Conservation (phyloP, 179 eudicot species). For the Beta lomatogona region DNA sequence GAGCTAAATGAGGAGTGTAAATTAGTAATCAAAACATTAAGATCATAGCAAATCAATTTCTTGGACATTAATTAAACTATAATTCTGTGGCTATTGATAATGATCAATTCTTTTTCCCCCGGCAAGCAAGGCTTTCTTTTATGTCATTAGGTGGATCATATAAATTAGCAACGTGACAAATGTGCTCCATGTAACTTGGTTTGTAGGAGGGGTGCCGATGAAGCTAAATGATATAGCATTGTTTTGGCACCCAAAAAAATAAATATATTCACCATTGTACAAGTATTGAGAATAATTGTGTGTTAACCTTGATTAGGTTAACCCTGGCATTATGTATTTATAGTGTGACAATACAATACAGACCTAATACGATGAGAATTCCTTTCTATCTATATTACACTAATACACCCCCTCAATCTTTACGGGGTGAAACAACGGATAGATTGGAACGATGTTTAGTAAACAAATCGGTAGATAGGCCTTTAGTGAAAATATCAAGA, state of each 20-base stretch:
- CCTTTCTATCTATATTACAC: too few relatives aligned
- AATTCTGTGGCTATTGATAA: not conserved
- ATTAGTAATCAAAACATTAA: constrained; percentile 9
- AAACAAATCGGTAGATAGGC: accelerated
- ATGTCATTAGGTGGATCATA: not conserved
- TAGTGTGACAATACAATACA: too few relatives aligned
- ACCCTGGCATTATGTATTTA: too few relatives aligned
- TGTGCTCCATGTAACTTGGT: not conserved
- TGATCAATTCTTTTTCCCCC: not conserved
- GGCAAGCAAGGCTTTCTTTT: constrained; percentile 1
- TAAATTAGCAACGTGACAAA: not conserved
- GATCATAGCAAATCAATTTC: constrained; percentile 4
- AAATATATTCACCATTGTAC: too few relatives aligned
- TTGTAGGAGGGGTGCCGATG: not conserved
- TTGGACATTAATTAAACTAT: not conserved
- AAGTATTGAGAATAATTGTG: too few relatives aligned
- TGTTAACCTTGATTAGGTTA: too few relatives aligned
- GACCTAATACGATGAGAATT: too few relatives aligned
- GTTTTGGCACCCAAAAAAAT: too few relatives aligned
- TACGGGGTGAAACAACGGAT: too few relatives aligned
- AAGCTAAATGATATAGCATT: not conserved
- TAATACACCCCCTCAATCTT: too few relatives aligned
- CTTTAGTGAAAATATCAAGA: too few relatives aligned
- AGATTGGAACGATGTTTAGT: too few relatives aligned
- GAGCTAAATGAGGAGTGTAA: not conserved